Evolutionary conservation across 345 rosid species (phyloP).

Genomic region (Trapa bicornis): DNA sequence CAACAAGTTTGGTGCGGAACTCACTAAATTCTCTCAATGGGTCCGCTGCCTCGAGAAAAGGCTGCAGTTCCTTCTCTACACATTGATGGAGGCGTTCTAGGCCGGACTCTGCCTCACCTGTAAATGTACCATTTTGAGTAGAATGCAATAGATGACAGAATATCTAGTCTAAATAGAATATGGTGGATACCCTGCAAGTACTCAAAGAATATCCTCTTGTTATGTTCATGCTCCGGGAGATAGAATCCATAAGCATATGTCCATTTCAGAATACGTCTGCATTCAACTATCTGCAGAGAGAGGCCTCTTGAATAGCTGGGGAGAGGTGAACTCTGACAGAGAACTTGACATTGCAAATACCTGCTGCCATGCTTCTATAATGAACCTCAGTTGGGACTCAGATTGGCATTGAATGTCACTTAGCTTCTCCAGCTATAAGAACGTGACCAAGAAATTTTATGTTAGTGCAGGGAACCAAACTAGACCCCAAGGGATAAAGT

Average conservation of each 20-base stretch:
- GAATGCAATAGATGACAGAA: neutral
- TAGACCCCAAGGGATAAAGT: neutral
- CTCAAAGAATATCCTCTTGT: conserved; percentile 83
- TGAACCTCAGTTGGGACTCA: conserved; percentile 88
- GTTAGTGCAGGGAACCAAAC: neutral
- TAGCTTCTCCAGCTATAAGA: conserved; percentile 73
- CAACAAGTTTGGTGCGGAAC: conserved; percentile 85
- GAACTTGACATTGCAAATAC: conserved; percentile 21
- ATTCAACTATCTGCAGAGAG: conserved; percentile 73
- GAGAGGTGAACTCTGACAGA: neutral
- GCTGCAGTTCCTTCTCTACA: conserved; percentile 77
- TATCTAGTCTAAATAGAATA: neutral
- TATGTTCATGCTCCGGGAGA: conserved; percentile 73
- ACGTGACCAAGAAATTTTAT: neutral
- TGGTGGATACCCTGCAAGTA: conserved; percentile 73
- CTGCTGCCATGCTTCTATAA: conserved; percentile 97
- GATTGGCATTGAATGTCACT: conserved; percentile 84
- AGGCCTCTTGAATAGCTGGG: neutral
- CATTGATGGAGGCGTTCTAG: conserved; percentile 98
- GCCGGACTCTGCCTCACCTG: conserved; percentile 98
- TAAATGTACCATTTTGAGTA: neutral
- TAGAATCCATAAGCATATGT: conserved; percentile 97
- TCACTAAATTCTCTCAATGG: conserved; percentile 70
- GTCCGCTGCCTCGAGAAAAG: conserved; percentile 35
- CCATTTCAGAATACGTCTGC: conserved; percentile 94